Evolutionary conservation across 495 filamentous ascomycete species (phyloP).

Genomic region (Penicillium flavigenum): DNA sequence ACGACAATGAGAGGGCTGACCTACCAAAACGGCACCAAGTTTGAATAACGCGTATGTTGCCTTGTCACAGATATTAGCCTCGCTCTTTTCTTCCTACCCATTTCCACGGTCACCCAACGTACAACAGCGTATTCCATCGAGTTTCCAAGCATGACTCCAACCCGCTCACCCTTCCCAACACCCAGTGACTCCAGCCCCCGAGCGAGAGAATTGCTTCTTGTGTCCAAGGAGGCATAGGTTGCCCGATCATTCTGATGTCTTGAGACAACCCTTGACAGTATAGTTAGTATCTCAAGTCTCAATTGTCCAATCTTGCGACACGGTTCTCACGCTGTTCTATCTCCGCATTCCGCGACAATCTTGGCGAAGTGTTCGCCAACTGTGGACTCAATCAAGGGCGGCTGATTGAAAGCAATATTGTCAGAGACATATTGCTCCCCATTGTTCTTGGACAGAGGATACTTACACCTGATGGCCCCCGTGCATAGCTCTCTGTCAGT

Average conservation of each 20-base stretch:
- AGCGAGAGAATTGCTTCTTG: constrained; percentile 73
- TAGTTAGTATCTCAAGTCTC: not conserved
- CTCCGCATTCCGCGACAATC: constrained; percentile 69
- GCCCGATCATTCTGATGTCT: constrained; percentile 61
- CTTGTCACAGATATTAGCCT: constrained; percentile 22
- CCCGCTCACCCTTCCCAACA: constrained; percentile 79
- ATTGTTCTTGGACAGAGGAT: constrained; percentile 2
- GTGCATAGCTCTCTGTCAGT: constrained; percentile 48
- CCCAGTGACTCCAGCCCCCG: constrained; percentile 69
- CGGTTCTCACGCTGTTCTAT: constrained; percentile 64
- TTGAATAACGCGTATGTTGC: constrained; percentile 89
- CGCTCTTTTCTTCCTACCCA: too few relatives aligned
- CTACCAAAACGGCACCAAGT: constrained; percentile 81
- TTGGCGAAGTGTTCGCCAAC: constrained; percentile 77
- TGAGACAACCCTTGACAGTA: constrained; percentile 57
- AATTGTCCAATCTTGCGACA: not conserved
- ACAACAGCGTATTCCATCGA: constrained; percentile 76
- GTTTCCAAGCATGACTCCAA: constrained; percentile 85
- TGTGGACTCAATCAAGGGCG: constrained; percentile 70
- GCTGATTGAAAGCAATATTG: constrained; percentile 42
- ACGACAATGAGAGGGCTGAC: constrained; percentile 8
- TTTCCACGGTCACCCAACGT: constrained; percentile 21
- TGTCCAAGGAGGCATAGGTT: constrained; percentile 74
- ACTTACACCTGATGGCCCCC: constrained; percentile 46
- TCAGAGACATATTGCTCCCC: not conserved